Percentiles rank a stretch among this genome's conserved stretches.
phyloP scores from a whole-genome alignment of 441 rosid species.

The Lepidium campestre region DNA sequence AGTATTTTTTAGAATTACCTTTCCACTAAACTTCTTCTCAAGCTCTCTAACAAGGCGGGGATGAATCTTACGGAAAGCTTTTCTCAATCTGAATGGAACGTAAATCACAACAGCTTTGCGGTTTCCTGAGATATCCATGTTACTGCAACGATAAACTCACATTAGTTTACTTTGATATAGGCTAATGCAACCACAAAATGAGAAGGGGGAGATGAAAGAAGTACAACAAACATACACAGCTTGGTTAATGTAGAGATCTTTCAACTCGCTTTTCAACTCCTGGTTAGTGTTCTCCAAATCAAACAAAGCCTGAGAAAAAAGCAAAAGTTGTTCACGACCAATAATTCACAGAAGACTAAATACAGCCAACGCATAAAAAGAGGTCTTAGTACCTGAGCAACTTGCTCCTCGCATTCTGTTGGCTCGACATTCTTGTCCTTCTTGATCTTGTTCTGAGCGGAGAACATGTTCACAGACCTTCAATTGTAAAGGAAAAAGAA shows the following conservation, averaged over 20 bases:
- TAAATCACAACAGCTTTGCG: constrained; percentile 80
- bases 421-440: constrained; percentile 76
- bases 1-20: constrained; percentile 30
- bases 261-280: constrained; percentile 75
- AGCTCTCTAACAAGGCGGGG: constrained; percentile 80
- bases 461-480: constrained; percentile 56
- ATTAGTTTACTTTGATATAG: not conserved
- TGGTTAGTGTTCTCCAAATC: constrained; percentile 80
- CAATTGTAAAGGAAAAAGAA: not conserved
- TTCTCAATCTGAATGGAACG: constrained; percentile 85
- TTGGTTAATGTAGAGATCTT: constrained; percentile 75
- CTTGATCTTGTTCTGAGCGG: constrained; percentile 69
- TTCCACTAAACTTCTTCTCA: constrained; percentile 87
- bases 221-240: constrained; percentile 43
- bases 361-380: not conserved
- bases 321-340: not conserved
- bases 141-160: constrained; percentile 30
- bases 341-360: not conserved
- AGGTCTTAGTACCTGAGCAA: constrained; percentile 51
- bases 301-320: constrained; percentile 53
- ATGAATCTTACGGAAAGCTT: constrained; percentile 79
- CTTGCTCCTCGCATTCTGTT: constrained; percentile 66
- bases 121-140: constrained; percentile 72
- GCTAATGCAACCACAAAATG: not conserved
- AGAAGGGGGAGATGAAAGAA: not conserved